Evolutionary conservation across 1,139 yeast species (phyloP).

Genomic region (Meyerozyma carpophila): DNA sequence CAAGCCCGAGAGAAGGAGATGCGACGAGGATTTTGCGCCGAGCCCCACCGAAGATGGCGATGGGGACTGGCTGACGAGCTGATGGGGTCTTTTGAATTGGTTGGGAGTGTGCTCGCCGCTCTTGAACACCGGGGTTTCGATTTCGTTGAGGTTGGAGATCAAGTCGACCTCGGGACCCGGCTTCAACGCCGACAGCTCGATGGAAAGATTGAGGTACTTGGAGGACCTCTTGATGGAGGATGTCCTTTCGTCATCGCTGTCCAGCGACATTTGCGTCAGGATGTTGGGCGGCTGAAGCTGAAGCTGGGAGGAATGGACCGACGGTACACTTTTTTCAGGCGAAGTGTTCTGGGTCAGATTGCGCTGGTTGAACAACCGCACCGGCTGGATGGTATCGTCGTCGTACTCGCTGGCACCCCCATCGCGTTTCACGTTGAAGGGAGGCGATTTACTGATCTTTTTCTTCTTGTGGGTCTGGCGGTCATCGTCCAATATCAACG

Average conservation of each 20-base stretch:
- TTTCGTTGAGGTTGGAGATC: constrained; percentile 26
- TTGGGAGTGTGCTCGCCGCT: constrained; percentile 21
- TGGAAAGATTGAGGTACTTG: constrained; percentile 43
- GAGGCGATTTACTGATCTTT: constrained; percentile 38
- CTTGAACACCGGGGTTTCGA: constrained; percentile 15
- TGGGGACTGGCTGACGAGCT: constrained; percentile 41
- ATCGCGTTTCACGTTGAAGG: constrained; percentile 35
- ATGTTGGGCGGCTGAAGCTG: background rate
- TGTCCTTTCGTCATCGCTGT: background rate
- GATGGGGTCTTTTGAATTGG: constrained; percentile 45
- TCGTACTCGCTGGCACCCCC: constrained; percentile 18
- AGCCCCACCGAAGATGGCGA: constrained; percentile 27
- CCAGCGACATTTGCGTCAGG: background rate
- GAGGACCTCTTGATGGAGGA: constrained; percentile 40
- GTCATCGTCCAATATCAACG: constrained; percentile 37
- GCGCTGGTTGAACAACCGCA: background rate
- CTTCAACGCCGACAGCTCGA: constrained; percentile 18
- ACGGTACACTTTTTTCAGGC: background rate
- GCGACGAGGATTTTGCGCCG: constrained; percentile 3
- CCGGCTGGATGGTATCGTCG: constrained; percentile 8
- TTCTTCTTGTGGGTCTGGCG: constrained; percentile 10
- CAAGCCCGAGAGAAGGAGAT: constrained; percentile 4
- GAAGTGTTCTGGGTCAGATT: background rate
- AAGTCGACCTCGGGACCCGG: constrained; percentile 17
- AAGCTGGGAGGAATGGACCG: background rate